phyloP scores from a whole-genome alignment of 495 filamentous ascomycete genomes.

The Xylaria longipes region DNA sequence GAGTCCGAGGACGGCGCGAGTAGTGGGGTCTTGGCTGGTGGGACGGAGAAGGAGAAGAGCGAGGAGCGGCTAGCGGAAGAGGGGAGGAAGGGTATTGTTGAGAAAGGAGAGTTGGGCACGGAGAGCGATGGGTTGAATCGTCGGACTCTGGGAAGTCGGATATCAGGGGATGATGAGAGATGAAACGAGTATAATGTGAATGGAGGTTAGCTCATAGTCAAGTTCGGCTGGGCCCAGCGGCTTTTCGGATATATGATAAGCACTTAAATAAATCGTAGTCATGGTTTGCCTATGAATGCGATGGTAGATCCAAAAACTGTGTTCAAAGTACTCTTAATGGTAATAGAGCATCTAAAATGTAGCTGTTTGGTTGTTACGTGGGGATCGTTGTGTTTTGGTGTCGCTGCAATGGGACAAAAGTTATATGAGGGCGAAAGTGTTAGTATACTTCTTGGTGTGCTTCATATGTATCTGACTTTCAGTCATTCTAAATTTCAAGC shows the following conservation, averaged over 20 bases:
- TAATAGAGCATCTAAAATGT: background rate
- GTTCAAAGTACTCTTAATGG: too few relatives aligned
- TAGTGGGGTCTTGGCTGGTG: conserved; percentile 8
- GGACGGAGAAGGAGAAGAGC: conserved; percentile 28
- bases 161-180: background rate
- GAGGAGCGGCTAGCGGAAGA: conserved; percentile 46
- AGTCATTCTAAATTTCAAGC: too few relatives aligned
- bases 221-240: background rate
- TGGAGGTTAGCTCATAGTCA: background rate
- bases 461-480: too few relatives aligned
- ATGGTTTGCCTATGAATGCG: background rate
- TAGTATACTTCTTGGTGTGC: too few relatives aligned
- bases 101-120: conserved; percentile 10
- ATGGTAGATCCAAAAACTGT: too few relatives aligned
- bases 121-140: conserved; percentile 24
- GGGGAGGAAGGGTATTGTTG: conserved; percentile 28
- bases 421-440: too few relatives aligned
- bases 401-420: too few relatives aligned
- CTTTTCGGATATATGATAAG: background rate
- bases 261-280: background rate
- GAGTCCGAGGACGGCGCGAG: conserved; percentile 13
- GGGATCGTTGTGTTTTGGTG: too few relatives aligned
- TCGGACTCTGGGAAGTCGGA: conserved; percentile 11
- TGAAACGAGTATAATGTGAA: background rate
- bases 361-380: background rate